phyloP scores from a whole-genome alignment of 2,329 filamentous ascomycete genomes.

The Calonectria multiphialidica region DNA sequence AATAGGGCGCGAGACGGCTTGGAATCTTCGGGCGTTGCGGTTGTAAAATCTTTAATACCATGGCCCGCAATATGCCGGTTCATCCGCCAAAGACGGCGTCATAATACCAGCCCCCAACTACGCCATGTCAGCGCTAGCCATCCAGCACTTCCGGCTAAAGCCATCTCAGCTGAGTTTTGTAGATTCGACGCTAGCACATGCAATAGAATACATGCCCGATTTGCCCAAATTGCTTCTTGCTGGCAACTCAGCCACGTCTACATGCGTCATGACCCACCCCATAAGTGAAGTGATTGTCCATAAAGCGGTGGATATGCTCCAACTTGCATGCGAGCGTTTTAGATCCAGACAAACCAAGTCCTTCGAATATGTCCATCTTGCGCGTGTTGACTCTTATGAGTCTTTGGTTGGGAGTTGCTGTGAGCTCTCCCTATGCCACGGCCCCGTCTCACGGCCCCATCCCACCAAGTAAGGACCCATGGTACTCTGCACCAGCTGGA shows the following conservation, averaged over 20 bases:
- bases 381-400: slow-evolving; percentile 26
- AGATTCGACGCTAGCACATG: background rate
- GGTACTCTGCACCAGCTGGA: slow-evolving; percentile 37
- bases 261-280: background rate
- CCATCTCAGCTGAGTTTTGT: background rate
- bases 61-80: background rate
- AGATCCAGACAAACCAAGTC: background rate
- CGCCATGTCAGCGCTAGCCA: background rate
- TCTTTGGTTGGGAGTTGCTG: slow-evolving; percentile 31
- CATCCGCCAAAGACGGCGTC: background rate
- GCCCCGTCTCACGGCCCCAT: slow-evolving; percentile 20
- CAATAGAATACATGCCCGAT: background rate
- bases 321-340: background rate
- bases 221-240: too few relatives aligned
- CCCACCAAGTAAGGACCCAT: slow-evolving; percentile 39
- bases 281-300: background rate
- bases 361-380: slow-evolving; percentile 27
- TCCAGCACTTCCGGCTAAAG: background rate
- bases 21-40: background rate
- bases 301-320: background rate
- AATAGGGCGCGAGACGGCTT: background rate
- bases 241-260: background rate
- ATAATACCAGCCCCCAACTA: background rate
- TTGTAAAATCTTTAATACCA: background rate
- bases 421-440: slow-evolving; percentile 17